phyloP scores from a whole-genome alignment of 306 rosid species.

The Trifolium dubium region DNA sequence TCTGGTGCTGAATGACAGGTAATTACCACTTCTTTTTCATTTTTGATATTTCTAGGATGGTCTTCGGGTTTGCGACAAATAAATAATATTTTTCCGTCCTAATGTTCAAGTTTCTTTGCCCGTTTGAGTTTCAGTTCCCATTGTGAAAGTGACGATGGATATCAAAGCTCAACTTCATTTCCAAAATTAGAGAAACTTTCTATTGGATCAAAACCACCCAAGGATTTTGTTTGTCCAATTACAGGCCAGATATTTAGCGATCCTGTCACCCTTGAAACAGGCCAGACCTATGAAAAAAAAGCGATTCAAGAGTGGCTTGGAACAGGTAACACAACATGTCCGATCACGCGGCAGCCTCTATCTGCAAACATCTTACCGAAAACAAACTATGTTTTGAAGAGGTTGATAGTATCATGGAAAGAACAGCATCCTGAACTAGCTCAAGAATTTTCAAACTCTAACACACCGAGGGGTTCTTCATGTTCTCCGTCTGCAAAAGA shows the following conservation, averaged over 20 bases:
- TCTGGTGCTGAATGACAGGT: constrained; percentile 63
- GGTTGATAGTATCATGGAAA: constrained; percentile 89
- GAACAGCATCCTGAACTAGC: constrained; percentile 78
- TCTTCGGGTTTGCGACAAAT: too few relatives aligned
- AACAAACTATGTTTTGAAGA: constrained; percentile 91
- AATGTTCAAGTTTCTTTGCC: constrained; percentile 26
- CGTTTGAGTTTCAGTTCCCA: constrained; percentile 60
- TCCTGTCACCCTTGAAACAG: constrained; percentile 97
- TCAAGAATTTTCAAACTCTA: constrained; percentile 63
- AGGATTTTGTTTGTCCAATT: constrained; percentile 92
- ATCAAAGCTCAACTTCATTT: constrained; percentile 53
- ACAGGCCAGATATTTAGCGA: constrained; percentile 84
- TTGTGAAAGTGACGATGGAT: constrained; percentile 66
- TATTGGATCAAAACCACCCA: constrained; percentile 67
- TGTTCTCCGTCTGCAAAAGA: constrained; percentile 55
- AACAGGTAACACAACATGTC: constrained; percentile 90
- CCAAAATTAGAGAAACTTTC: constrained; percentile 57
- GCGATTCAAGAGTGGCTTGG: constrained; percentile 94
- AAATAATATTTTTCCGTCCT: too few relatives aligned
- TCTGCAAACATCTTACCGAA: constrained; percentile 70
- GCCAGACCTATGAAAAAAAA: constrained; percentile 92
- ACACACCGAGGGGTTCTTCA: constrained; percentile 58
- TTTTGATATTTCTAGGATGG: background rate
- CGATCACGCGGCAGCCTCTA: constrained; percentile 80
- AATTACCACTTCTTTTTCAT: constrained; percentile 34